Percentiles rank a stretch among this genome's conserved stretches.
Conservation (phyloP, 345 rosid species). For the Atalantia buxifolia region DNA sequence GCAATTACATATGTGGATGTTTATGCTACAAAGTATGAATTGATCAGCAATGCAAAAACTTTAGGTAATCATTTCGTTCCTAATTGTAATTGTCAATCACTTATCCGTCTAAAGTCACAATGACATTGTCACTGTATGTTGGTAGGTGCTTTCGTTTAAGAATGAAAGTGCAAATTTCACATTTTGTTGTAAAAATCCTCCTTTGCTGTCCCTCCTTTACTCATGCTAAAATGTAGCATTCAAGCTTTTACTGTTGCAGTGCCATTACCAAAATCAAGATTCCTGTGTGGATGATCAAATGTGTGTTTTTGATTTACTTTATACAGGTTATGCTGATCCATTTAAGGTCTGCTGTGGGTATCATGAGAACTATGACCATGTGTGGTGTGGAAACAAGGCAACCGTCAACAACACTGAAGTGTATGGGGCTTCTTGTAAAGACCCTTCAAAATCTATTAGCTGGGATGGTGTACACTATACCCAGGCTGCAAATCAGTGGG, state of each 20-base stretch:
- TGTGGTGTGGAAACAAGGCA: conserved; percentile 53
- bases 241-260: not conserved
- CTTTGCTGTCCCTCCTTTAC: not conserved
- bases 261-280: not conserved
- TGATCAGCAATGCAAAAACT: conserved; percentile 58
- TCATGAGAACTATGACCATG: conserved; percentile 47
- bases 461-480: conserved; percentile 64
- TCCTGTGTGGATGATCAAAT: not conserved
- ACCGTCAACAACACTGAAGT: conserved; percentile 36
- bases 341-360: conserved; percentile 60
- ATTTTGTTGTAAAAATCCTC: not conserved
- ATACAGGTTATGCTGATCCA: conserved; percentile 49
- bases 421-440: conserved; percentile 44
- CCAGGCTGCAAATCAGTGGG: conserved; percentile 64
- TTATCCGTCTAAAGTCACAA: not conserved
- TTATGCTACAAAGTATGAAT: conserved; percentile 64
- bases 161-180: not conserved
- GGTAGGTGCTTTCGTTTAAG: not conserved
- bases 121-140: not conserved
- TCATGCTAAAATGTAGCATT: not conserved
- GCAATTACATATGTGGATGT: conserved; percentile 80
- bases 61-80: conserved; percentile 39
- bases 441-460: conserved; percentile 41
- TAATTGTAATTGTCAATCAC: not conserved
- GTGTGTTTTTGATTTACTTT: not conserved